Percentiles rank a stretch among this genome's conserved stretches.
Evolutionary conservation across 352 stramenopile genomes (phyloP).

Genomic region (Pythium phragmitis): DNA sequence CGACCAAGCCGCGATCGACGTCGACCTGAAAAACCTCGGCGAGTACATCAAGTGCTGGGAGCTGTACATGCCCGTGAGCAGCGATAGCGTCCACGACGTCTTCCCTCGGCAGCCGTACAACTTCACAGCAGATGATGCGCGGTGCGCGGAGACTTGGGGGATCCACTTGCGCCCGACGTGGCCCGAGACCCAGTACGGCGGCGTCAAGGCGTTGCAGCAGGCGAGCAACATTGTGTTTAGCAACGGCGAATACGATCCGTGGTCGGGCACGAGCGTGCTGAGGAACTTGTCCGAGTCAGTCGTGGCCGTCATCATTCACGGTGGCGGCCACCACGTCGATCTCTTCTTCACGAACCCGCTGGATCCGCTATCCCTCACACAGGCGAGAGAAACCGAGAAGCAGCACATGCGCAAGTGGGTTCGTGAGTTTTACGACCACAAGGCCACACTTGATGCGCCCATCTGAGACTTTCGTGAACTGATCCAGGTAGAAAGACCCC

Average conservation of each 20-base stretch:
- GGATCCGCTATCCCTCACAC: constrained; percentile 74
- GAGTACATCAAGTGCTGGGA: constrained; percentile 78
- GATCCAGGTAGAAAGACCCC: background rate
- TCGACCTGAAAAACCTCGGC: constrained; percentile 50
- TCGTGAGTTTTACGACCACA: constrained; percentile 11
- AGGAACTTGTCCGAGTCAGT: constrained; percentile 66
- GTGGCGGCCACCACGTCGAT: constrained; percentile 88
- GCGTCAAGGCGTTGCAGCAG: constrained; percentile 52
- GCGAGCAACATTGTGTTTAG: constrained; percentile 95
- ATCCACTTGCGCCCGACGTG: constrained; percentile 62
- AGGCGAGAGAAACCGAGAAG: constrained; percentile 71
- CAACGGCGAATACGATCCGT: constrained; percentile 94
- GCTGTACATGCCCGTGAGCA: constrained; percentile 65
- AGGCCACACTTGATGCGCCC: background rate
- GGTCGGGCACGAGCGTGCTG: constrained; percentile 87
- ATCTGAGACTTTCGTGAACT: background rate
- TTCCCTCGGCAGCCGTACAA: constrained; percentile 81
- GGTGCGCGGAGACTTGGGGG: constrained; percentile 64
- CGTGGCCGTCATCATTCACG: constrained; percentile 66
- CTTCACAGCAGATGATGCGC: constrained; percentile 51
- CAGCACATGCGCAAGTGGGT: constrained; percentile 84
- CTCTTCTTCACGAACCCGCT: constrained; percentile 89
- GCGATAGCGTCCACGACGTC: constrained; percentile 81
- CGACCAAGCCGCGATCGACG: constrained; percentile 47
- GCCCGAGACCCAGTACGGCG: constrained; percentile 71